phyloP scores from a whole-genome alignment of 2,329 filamentous ascomycete genomes.

The Lasiodiplodia sp. region DNA sequence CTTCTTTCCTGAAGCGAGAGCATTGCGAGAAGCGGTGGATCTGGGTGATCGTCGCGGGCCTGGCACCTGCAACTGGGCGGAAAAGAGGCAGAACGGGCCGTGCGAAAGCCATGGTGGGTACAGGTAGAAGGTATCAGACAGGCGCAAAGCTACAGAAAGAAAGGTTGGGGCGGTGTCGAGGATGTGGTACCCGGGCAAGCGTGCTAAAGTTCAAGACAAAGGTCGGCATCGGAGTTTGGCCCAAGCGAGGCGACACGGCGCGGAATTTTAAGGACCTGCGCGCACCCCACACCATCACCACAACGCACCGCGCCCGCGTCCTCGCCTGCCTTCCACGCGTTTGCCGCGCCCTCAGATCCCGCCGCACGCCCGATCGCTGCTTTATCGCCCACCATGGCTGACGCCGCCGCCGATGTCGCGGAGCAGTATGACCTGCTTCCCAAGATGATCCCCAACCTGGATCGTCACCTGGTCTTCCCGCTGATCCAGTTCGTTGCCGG shows the following conservation, averaged over 20 bases:
- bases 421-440: conserved; percentile 82
- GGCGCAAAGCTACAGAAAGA: no score
- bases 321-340: conserved; percentile 24
- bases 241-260: conserved; percentile 30
- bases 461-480: conserved; percentile 95
- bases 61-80: conserved; percentile 48
- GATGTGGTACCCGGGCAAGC: neutral
- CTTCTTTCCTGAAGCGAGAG: conserved; percentile 15
- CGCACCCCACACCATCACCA: conserved; percentile 27
- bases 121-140: neutral
- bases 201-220: neutral
- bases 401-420: conserved; percentile 59
- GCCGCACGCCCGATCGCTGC: neutral
- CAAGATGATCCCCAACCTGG: conserved; percentile 88
- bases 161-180: neutral
- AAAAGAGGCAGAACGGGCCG: conserved; percentile 49
- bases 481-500: conserved; percentile 90
- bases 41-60: conserved; percentile 45
- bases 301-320: conserved; percentile 32
- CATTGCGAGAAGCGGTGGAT: conserved; percentile 50
- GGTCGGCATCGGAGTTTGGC: conserved; percentile 23
- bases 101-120: conserved; percentile 43
- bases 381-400: conserved; percentile 46
- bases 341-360: conserved; percentile 7
- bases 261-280: conserved; percentile 29